Percentiles rank a stretch among this genome's conserved stretches.
Evolutionary conservation across 1,284 basidiomycete genomes (phyloP).

Genomic region (Puccinia horiana): DNA sequence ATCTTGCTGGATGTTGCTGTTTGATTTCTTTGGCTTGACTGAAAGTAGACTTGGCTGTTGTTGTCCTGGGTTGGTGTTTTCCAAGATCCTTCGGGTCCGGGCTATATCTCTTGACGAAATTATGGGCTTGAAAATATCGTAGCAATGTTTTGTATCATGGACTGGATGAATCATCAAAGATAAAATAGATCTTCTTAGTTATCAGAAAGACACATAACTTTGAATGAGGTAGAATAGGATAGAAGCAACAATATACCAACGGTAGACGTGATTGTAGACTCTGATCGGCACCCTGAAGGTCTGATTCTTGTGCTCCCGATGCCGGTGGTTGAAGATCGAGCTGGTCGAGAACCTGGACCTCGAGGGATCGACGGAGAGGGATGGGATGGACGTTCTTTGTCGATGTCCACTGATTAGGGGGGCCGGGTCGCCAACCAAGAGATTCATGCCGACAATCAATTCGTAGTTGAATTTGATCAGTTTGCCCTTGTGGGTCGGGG

Average conservation of each 20-base stretch:
- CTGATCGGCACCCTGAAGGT: slow-evolving; percentile 78
- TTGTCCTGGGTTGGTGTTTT: background rate
- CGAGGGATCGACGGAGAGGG: background rate
- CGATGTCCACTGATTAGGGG: background rate
- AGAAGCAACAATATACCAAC: background rate
- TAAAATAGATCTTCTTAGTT: background rate
- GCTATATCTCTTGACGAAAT: slow-evolving; percentile 51
- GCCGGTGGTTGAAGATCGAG: background rate
- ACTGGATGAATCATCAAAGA: slow-evolving; percentile 51
- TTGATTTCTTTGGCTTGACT: background rate
- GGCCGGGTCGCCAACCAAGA: background rate
- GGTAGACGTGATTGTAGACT: slow-evolving; percentile 75
- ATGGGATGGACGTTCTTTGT: background rate
- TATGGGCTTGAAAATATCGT: slow-evolving; percentile 61
- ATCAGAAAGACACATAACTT: too few relatives aligned
- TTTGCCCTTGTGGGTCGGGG: slow-evolving; percentile 84
- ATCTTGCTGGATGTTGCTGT: background rate
- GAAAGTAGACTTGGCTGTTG: background rate
- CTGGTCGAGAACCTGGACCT: background rate
- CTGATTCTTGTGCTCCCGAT: slow-evolving; percentile 58
- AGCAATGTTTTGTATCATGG: slow-evolving; percentile 58
- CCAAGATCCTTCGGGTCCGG: background rate
- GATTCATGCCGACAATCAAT: slow-evolving; percentile 78
- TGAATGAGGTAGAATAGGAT: background rate
- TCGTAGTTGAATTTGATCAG: slow-evolving; percentile 83